Base-by-base conservation (phyloP, 2,329 filamentous ascomycete genomes). In the Lasiodiplodia theobromae region DNA sequence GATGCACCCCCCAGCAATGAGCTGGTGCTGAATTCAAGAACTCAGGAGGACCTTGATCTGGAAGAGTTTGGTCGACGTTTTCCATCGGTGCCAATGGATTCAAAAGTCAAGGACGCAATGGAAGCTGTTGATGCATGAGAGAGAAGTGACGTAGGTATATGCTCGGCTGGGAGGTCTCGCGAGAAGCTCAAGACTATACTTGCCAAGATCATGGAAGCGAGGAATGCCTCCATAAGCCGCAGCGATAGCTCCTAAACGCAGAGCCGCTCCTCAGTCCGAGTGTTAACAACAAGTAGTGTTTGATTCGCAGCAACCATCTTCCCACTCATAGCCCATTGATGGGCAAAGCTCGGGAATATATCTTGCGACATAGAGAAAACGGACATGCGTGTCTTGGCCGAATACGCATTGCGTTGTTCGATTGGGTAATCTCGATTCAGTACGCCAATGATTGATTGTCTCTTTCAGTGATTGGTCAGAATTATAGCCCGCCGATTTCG, bases 161-260 rank as follows among this genome's bases (percentile, higher is more conserved):
- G 10, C 18, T 44, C 40, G 4, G 21, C 7, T n/a, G 25, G 28
- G 25, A 49, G 37, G 21, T 47, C 28, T 18, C 25, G 57, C 3
- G 38, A 44, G 25, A 49, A 44, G 23, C 57, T 62, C 38, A 47
- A 8, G 4, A 23, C 40, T 2, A 21, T 23, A 47, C 37, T 44
- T 4, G 40, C 40, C 21, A 49, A 12, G 18, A 49, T 49, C 10
- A 62, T 37, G 14, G 31, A 25, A 14, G 11, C 57, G 18, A 62
- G 40, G 31, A 62, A 49, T 18, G 8, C 40, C 16, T 62, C 57
- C 40, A 62, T 62, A n/a, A 62, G 16, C 5, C 40, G 57, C 2
- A 49, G 37, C 10, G 57, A 38, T 6, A 62, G 38, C 21, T 49
- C 25, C 12, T 62, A 38, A 3, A 62, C 57, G 40, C 57, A 62